Percentiles rank a stretch among this genome's conserved stretches.
phyloP scores from a whole-genome alignment of 2,329 filamentous ascomycete species.

The Aspergillus candidus region DNA sequence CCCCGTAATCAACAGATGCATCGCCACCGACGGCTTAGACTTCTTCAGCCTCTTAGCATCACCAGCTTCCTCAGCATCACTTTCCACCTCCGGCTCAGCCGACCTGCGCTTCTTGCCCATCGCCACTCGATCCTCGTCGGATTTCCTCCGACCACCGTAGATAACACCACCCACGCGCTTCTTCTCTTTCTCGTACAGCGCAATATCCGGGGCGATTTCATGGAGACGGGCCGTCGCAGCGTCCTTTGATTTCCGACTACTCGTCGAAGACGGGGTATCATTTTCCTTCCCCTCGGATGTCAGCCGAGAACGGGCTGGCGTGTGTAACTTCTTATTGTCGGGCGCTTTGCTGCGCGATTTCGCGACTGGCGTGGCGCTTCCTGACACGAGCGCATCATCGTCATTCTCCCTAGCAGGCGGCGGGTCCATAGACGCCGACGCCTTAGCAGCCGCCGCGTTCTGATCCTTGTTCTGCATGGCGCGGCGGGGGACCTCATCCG shows the following conservation, averaged over 20 bases:
- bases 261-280: conserved; percentile 68
- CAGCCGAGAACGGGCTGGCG: conserved; percentile 49
- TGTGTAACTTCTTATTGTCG: conserved; percentile 38
- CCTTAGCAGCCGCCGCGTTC: conserved; percentile 21
- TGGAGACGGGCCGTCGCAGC: conserved; percentile 74
- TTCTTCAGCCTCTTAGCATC: conserved; percentile 59
- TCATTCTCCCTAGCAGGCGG: conserved; percentile 18
- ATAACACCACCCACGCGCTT: conserved; percentile 68
- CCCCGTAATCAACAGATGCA: conserved; percentile 75
- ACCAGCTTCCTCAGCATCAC: conserved; percentile 49
- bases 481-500: conserved; percentile 12
- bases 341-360: conserved; percentile 22
- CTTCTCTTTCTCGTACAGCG: conserved; percentile 86
- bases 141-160: conserved; percentile 50
- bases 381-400: conserved; percentile 13
- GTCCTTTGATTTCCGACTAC: conserved; percentile 80
- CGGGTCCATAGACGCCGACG: conserved; percentile 16
- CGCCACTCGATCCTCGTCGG: conserved; percentile 34
- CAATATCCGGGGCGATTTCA: conserved; percentile 74
- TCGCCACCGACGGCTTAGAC: conserved; percentile 58
- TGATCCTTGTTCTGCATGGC: conserved; percentile 34
- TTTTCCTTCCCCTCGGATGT: conserved; percentile 70
- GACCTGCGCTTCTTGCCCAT: conserved; percentile 39
- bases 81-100: conserved; percentile 44
- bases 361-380: conserved; percentile 21